A percentile compares a stretch with the other conserved stretches of the same genome.
Evolutionary conservation across 345 rosid genomes (phyloP).

Genomic region (Syzygium aromaticum): DNA sequence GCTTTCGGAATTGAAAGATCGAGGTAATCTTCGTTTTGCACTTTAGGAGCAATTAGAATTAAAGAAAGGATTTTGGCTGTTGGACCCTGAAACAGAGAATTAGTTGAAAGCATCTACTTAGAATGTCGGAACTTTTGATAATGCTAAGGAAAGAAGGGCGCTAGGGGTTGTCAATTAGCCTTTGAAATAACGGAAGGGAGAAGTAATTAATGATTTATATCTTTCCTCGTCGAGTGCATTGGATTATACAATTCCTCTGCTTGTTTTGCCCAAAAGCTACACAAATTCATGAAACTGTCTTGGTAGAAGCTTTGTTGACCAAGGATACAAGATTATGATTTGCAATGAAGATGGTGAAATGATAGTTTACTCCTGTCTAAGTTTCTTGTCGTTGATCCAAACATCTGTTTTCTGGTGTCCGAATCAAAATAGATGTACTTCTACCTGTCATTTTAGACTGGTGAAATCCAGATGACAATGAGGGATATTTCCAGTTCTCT

Average conservation of each 20-base stretch:
- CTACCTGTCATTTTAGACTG: not conserved
- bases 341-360: not conserved
- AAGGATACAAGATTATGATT: not conserved
- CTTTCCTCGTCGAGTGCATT: not conserved
- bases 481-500: not conserved
- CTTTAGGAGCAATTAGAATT: not conserved
- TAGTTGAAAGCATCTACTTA: not conserved
- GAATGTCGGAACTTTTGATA: not conserved
- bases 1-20: not conserved
- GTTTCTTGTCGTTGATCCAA: not conserved
- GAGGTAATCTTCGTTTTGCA: not conserved
- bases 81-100: not conserved
- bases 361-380: not conserved
- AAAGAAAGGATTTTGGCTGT: not conserved
- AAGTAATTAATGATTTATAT: not conserved
- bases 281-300: not conserved
- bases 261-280: not conserved
- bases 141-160: not conserved
- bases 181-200: not conserved
- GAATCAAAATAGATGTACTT: not conserved
- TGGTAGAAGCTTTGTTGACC: not conserved
- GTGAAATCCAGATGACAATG: not conserved
- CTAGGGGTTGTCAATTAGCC: not conserved
- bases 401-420: not conserved
- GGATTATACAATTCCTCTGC: not conserved